A percentile compares a stretch with the other conserved stretches of the same genome.
Conservation (phyloP, 2,329 filamentous ascomycete genomes). For the Diaporthe australafricana region DNA sequence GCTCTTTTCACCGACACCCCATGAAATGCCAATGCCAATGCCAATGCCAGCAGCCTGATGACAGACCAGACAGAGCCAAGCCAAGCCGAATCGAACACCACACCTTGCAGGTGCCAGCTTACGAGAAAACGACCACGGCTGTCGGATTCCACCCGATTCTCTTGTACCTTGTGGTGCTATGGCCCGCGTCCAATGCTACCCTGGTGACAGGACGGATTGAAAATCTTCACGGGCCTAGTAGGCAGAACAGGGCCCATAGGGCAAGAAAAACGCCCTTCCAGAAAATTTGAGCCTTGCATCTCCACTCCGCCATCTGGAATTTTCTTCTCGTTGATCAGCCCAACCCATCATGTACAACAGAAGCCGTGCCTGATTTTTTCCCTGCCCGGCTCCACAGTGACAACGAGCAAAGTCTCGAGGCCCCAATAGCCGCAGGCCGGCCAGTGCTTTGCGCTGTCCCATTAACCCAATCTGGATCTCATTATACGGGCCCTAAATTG, state of each 20-base stretch:
- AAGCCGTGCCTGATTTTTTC: slow-evolving; percentile 14
- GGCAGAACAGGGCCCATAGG: neutral
- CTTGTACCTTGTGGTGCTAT: neutral
- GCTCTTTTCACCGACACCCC: slow-evolving; percentile 31
- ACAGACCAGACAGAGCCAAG: slow-evolving; percentile 18
- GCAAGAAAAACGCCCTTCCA: neutral
- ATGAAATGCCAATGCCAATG: neutral
- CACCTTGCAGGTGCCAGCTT: slow-evolving; percentile 11
- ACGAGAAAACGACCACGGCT: neutral
- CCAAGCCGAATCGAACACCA: slow-evolving; percentile 11
- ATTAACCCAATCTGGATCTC: slow-evolving; percentile 2
- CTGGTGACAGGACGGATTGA: neutral
- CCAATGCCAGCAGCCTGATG: slow-evolving; percentile 17
- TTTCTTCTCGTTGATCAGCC: slow-evolving; percentile 18
- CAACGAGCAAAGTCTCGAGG: neutral
- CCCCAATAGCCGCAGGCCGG: neutral
- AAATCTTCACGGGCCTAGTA: neutral
- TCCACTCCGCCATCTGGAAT: slow-evolving; percentile 25
- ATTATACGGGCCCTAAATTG: neutral
- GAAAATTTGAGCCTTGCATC: slow-evolving; percentile 17
- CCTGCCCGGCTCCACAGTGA: slow-evolving; percentile 14
- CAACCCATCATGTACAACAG: neutral
- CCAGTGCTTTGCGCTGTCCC: slow-evolving; percentile 6
- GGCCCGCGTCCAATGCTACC: slow-evolving; percentile 20
- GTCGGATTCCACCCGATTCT: slow-evolving; percentile 31